Evolutionary conservation across 1,139 yeast species (phyloP).

Genomic region (Lodderomyces parapsilosis): DNA sequence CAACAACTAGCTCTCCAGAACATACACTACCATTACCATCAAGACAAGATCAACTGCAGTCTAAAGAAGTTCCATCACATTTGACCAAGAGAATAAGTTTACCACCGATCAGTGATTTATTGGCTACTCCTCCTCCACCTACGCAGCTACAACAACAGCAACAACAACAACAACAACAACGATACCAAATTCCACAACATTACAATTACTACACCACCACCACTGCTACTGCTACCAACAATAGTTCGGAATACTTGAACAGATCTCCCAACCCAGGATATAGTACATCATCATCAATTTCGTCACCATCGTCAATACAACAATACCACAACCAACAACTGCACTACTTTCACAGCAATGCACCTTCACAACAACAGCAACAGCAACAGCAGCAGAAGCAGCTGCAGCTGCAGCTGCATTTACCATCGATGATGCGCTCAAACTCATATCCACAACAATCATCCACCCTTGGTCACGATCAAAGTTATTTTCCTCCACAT

Average conservation of each 20-base stretch:
- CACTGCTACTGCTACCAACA: conserved; percentile 3
- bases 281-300: conserved; percentile 5
- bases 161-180: conserved; percentile 5
- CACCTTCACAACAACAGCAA: conserved; percentile 5
- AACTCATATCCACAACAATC: conserved; percentile 6
- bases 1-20: background rate
- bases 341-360: conserved; percentile 1
- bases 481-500: background rate
- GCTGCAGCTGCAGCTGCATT: conserved; percentile 5
- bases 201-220: conserved; percentile 7
- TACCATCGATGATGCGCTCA: conserved; percentile 2
- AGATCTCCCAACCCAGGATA: background rate
- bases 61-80: background rate
- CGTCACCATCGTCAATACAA: conserved; percentile 7
- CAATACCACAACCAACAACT: conserved; percentile 9
- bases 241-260: background rate
- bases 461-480: background rate
- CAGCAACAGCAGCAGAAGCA: background rate
- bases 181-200: conserved; percentile 1
- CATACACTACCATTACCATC: background rate
- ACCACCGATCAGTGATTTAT: conserved; percentile 39
- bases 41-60: conserved; percentile 1
- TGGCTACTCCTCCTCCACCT: conserved; percentile 12
- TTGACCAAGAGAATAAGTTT: conserved; percentile 21
- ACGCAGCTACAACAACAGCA: conserved; percentile 8